Evolutionary conservation across 257 asterid species (phyloP).

Genomic region (Apocynum venetum): DNA sequence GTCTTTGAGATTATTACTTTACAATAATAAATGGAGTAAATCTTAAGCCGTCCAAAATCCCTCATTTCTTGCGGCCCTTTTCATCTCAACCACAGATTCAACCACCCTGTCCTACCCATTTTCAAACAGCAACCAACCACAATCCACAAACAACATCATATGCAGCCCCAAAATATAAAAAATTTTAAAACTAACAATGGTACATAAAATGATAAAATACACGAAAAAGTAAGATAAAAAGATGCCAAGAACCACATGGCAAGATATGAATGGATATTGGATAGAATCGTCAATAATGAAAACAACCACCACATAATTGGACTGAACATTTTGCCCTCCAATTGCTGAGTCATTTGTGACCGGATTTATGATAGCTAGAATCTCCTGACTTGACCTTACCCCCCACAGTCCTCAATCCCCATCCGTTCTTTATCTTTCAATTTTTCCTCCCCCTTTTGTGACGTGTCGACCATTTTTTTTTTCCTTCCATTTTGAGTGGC

Average conservation of each 20-base stretch:
- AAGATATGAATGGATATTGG: not conserved
- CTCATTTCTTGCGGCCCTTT: not conserved
- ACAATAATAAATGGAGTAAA: not conserved
- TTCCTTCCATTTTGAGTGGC: not conserved
- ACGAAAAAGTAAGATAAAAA: not conserved
- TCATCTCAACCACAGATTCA: not conserved
- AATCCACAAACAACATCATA: not conserved
- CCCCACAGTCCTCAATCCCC: not conserved
- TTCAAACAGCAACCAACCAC: not conserved
- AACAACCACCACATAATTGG: constrained; percentile 7
- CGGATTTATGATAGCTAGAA: constrained; percentile 1
- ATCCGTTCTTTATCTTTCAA: too few species aligned
- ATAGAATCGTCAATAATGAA: not conserved
- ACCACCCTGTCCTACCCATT: not conserved
- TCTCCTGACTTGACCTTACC: not conserved
- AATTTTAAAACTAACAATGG: not conserved
- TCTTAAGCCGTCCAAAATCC: not conserved
- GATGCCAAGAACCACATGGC: not conserved
- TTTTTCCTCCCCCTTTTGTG: not conserved
- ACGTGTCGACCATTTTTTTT: not conserved
- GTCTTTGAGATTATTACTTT: too few species aligned
- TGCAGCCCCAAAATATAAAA: not conserved
- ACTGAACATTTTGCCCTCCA: not conserved
- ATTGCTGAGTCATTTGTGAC: constrained; percentile 10
- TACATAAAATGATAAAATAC: not conserved